A percentile compares a stretch with the other conserved stretches of the same genome.
phyloP scores from a whole-genome alignment of 805 yeast genomes.

The Zygosaccharomyces gambellarensis region DNA sequence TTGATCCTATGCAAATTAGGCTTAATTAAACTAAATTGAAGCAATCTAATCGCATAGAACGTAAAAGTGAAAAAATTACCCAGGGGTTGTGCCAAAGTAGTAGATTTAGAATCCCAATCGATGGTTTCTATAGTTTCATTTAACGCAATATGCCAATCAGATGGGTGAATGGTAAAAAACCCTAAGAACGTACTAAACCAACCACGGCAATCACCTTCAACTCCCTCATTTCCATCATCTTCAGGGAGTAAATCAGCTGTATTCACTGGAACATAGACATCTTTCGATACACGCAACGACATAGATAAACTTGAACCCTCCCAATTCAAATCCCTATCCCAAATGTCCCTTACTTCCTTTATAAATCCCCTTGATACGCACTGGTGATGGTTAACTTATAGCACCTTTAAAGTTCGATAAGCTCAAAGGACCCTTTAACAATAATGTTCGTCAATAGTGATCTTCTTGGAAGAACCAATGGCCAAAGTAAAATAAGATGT shows the following conservation, averaged over 20 bases:
- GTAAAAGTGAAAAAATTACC: conserved; percentile 22
- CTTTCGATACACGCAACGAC: conserved; percentile 16
- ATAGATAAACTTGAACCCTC: conserved; percentile 2
- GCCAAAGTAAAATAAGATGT: conserved; percentile 1
- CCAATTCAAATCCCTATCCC: neutral
- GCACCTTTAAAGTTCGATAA: neutral
- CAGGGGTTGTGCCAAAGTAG: conserved; percentile 23
- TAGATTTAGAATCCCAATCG: conserved; percentile 32
- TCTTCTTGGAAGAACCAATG: conserved; percentile 11
- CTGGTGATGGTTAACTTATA: neutral
- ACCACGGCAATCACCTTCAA: conserved; percentile 5
- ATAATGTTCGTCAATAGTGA: conserved; percentile 12
- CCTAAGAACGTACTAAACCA: conserved; percentile 8
- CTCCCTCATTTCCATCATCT: conserved; percentile 5
- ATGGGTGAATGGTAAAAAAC: conserved; percentile 17
- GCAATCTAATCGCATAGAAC: conserved; percentile 23
- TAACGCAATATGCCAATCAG: conserved; percentile 22
- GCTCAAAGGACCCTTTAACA: neutral
- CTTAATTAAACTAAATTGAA: conserved; percentile 29
- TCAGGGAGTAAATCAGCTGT: conserved; percentile 3
- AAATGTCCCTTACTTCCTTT: neutral
- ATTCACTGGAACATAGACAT: conserved; percentile 5
- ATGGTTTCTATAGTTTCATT: conserved; percentile 25
- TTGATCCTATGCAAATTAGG: conserved; percentile 24
- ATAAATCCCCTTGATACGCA: neutral